Percentiles rank a stretch among this genome's conserved stretches.
Evolutionary conservation across 2,329 filamentous ascomycete genomes (phyloP).

Genomic region (Talaromyces islandicus): DNA sequence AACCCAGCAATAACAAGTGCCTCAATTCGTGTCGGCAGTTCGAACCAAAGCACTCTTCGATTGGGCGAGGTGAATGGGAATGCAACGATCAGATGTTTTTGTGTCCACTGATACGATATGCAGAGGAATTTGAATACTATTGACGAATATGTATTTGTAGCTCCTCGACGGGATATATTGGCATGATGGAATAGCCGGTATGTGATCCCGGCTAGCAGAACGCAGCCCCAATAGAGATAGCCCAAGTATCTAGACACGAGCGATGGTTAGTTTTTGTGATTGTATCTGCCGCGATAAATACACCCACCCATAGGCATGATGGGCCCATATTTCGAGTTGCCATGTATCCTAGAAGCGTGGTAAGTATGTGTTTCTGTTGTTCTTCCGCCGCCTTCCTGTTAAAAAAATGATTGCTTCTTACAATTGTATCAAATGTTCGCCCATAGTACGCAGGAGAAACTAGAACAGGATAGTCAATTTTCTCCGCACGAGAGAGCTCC

Average conservation of each 20-base stretch:
- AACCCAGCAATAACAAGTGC: slow-evolving; percentile 40
- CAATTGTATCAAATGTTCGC: slow-evolving; percentile 26
- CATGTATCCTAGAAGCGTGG: slow-evolving; percentile 24
- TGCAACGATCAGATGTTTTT: slow-evolving; percentile 37
- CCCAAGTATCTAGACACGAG: slow-evolving; percentile 20
- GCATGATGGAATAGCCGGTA: slow-evolving; percentile 22
- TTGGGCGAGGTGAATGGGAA: slow-evolving; percentile 33
- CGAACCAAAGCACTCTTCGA: slow-evolving; percentile 2
- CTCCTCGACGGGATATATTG: slow-evolving; percentile 2
- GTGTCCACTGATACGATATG: slow-evolving; percentile 24
- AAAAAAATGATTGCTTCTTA: slow-evolving; percentile 14
- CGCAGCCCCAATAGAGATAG: slow-evolving; percentile 36
- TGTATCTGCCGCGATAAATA: neutral
- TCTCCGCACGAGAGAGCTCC: slow-evolving; percentile 19
- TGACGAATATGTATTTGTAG: neutral
- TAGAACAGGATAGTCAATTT: slow-evolving; percentile 22
- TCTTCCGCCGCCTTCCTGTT: no score
- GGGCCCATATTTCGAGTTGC: slow-evolving; percentile 17
- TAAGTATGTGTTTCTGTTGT: slow-evolving; percentile 3
- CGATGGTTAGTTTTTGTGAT: neutral
- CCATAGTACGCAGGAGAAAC: slow-evolving; percentile 25
- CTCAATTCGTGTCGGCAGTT: slow-evolving; percentile 43
- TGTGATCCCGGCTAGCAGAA: slow-evolving; percentile 29
- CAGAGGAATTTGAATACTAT: slow-evolving; percentile 2
- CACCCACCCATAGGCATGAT: slow-evolving; percentile 33